Conservation (phyloP, 768 basidiomycete species). For the Tylopilus subfusipes region DNA sequence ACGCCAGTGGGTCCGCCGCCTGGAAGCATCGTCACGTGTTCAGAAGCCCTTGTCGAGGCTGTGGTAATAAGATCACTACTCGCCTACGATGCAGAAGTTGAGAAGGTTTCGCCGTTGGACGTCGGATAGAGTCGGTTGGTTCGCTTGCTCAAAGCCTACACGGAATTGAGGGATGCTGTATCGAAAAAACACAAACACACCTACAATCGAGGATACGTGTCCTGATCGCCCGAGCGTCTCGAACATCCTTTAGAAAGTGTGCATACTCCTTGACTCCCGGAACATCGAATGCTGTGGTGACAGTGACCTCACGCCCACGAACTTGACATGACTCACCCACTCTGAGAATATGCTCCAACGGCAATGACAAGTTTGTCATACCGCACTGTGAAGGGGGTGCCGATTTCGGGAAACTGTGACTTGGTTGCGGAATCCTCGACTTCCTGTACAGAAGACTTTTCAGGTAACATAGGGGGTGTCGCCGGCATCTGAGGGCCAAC, state of each 20-base stretch:
- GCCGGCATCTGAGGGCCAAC: slow-evolving; percentile 53
- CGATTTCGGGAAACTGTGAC: slow-evolving; percentile 18
- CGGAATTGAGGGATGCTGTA: not conserved
- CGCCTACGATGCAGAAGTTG: slow-evolving; percentile 84
- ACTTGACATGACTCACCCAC: slow-evolving; percentile 37
- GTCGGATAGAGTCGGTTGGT: slow-evolving; percentile 74
- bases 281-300: slow-evolving; percentile 54
- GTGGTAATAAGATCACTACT: slow-evolving; percentile 22
- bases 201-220: slow-evolving; percentile 70
- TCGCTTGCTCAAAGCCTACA: slow-evolving; percentile 80
- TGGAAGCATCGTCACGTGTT: slow-evolving; percentile 22
- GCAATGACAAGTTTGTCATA: slow-evolving; percentile 85
- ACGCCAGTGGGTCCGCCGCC: slow-evolving; percentile 79
- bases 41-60: not conserved
- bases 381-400: slow-evolving; percentile 49
- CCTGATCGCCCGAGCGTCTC: slow-evolving; percentile 70
- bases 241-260: slow-evolving; percentile 77
- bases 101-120: slow-evolving; percentile 70
- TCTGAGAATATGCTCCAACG: slow-evolving; percentile 83
- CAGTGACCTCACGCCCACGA: not conserved
- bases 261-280: slow-evolving; percentile 80
- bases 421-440: slow-evolving; percentile 17
- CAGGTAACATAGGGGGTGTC: slow-evolving; percentile 43
- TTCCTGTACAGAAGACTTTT: slow-evolving; percentile 14
- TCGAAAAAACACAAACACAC: slow-evolving; percentile 8